Base-by-base conservation (phyloP, 179 eudicot genomes). In the Gypsophila paniculata region DNA sequence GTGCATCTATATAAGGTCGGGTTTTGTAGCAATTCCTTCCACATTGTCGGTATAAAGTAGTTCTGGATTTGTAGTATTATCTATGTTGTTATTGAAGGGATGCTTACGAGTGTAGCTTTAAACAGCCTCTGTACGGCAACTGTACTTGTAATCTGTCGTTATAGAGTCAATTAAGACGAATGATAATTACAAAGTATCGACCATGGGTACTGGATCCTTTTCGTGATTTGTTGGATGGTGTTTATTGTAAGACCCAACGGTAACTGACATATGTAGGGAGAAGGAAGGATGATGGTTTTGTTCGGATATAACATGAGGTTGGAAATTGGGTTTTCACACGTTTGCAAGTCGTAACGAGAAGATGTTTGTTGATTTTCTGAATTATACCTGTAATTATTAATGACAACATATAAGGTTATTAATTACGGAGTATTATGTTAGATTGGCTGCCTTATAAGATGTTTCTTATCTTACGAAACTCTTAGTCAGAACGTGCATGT, bases 51-150 rank as follows among this genome's bases (percentile, higher is more conserved):
- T 4, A 61, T 23, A 19, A 14, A 13, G 38, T 29, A 12, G 65
- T 29, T 14, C 38, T 58, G 8, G 42, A 61, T 5, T 61, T 61
- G 65, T 61, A 29, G 38, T 61, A 10, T 15, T n/a, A n/a, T n/a
- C n/a, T n/a, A n/a, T 61, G 21, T 26, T 5, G 18, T 61, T 61
- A 17, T 12, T 29, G 19, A 2, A 42, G 65, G 26, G 39, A 29
- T 61, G 38, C n/a, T 62, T 10, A 62, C 32, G 22, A 17, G 44
- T 62, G 66, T 62, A 62, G 66, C 66, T 62, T 32, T 10, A 34
- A 61, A 61, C 44, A 32, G 65, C 19, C 3, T 32, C 3, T 7
- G 21, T 61, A 61, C 34, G 34, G 2, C n/a, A n/a, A n/a, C 34
- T 29, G 34, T 29, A 29, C 42, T 2, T 13, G 65, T 61, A 26